These are phyloP conservation scores for Cornus florida DNA, from an alignment of 148 eudicot genomes.

Conservation along the genomic window DNA sequence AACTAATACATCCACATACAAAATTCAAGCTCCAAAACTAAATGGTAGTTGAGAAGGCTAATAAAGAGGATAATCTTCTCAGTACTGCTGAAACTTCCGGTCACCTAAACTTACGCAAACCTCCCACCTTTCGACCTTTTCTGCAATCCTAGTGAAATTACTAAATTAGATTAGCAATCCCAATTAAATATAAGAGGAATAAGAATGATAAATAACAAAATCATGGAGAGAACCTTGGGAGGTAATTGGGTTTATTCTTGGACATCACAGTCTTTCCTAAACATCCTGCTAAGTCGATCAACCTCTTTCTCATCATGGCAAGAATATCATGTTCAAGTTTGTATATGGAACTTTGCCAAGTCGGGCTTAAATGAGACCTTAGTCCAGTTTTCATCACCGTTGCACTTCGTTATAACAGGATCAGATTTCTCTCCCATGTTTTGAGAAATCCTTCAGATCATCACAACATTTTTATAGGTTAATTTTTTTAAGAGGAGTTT, in stretches of 20 bases:
- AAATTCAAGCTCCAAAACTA: not conserved
- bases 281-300: constrained; percentile 78
- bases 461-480: no score
- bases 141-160: constrained; percentile 39
- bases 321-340: constrained; percentile 78
- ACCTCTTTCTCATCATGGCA: constrained; percentile 89
- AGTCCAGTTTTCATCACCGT: no score
- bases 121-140: constrained; percentile 75
- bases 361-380: no score
- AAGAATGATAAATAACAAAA: not conserved
- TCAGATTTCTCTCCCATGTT: no score
- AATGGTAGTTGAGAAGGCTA: no score
- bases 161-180: not conserved
- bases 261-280: constrained; percentile 72
- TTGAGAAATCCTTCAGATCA: no score
- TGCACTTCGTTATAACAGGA: no score
- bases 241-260: constrained; percentile 25
- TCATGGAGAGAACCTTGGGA: constrained; percentile 41
- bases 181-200: not conserved
- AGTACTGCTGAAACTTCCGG: constrained; percentile 42
- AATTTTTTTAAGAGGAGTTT: no score
- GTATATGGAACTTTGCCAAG: no score
- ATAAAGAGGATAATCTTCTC: no score
- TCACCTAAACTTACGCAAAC: constrained; percentile 66
- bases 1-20: not conserved